Conservation (phyloP, 1,284 basidiomycete genomes). For the Pterula multifida region DNA sequence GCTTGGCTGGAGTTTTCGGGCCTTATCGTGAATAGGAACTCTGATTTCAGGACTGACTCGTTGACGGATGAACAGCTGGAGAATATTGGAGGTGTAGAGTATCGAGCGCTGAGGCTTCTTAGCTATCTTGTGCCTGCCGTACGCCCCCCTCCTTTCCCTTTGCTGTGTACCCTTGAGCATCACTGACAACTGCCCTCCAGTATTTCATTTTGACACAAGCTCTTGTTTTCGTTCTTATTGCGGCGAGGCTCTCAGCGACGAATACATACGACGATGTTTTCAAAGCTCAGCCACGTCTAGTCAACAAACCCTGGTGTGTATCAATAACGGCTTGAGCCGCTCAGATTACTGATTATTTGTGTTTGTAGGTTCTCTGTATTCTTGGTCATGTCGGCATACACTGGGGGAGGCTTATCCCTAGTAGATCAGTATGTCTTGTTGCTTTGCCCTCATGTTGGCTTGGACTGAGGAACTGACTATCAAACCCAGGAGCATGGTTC, state of each 20-base stretch:
- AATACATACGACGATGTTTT: constrained; percentile 34
- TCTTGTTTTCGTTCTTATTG: constrained; percentile 48
- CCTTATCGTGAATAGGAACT: constrained; percentile 58
- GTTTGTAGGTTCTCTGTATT: constrained; percentile 33
- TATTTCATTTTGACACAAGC: constrained; percentile 40
- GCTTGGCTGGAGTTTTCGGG: constrained; percentile 26
- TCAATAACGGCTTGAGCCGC: background rate
- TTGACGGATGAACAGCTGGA: constrained; percentile 63
- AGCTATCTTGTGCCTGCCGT: constrained; percentile 36
- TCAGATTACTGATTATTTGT: background rate
- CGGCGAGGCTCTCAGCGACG: constrained; percentile 33
- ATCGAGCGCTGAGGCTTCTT: constrained; percentile 45
- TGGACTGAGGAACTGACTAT: constrained; percentile 1
- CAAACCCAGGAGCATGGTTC: constrained; percentile 36
- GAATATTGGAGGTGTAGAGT: constrained; percentile 76
- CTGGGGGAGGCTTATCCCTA: constrained; percentile 40
- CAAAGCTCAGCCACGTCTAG: constrained; percentile 26
- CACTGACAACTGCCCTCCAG: constrained; percentile 17
- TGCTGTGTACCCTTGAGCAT: background rate
- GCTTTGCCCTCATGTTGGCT: background rate
- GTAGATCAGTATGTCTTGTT: constrained; percentile 30
- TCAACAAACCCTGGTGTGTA: constrained; percentile 37
- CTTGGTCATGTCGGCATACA: constrained; percentile 39
- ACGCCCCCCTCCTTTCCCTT: background rate
- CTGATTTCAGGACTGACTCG: constrained; percentile 56